Evolutionary conservation across 2,329 filamentous ascomycete species (phyloP).

Genomic region (Ophiobolus disseminans): DNA sequence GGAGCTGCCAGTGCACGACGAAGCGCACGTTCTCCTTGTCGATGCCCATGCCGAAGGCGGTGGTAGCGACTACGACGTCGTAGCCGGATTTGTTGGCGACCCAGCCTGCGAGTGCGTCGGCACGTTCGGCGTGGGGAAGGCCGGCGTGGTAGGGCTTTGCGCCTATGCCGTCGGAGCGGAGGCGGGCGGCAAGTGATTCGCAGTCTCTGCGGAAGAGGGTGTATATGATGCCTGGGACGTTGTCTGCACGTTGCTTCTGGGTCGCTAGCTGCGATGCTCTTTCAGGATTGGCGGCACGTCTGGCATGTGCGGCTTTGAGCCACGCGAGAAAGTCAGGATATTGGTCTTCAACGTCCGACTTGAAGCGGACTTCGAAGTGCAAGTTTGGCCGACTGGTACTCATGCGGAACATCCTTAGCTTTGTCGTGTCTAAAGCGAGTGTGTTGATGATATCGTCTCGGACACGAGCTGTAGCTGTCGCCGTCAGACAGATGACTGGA

Average conservation of each 20-base stretch:
- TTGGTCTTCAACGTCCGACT: constrained; percentile 75
- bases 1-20: constrained; percentile 91
- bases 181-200: constrained; percentile 70
- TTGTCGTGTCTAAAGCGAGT: constrained; percentile 70
- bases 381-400: constrained; percentile 84
- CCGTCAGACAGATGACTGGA: constrained; percentile 90
- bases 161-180: constrained; percentile 73
- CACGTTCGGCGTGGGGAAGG: constrained; percentile 70
- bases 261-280: constrained; percentile 66
- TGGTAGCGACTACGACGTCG: constrained; percentile 93
- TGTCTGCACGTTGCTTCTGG: constrained; percentile 61
- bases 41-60: constrained; percentile 97
- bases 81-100: constrained; percentile 76
- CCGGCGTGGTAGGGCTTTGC: constrained; percentile 77
- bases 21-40: constrained; percentile 95
- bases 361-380: constrained; percentile 89
- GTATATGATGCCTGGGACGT: constrained; percentile 80
- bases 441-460: constrained; percentile 81
- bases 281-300: constrained; percentile 65
- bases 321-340: constrained; percentile 77
- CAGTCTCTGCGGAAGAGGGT: constrained; percentile 78
- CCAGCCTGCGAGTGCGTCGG: constrained; percentile 74
- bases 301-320: constrained; percentile 74
- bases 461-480: constrained; percentile 83
- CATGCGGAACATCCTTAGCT: constrained; percentile 78